Conservation (phyloP, 2,329 filamentous ascomycete species). For the Aureobasidium sp. region DNA sequence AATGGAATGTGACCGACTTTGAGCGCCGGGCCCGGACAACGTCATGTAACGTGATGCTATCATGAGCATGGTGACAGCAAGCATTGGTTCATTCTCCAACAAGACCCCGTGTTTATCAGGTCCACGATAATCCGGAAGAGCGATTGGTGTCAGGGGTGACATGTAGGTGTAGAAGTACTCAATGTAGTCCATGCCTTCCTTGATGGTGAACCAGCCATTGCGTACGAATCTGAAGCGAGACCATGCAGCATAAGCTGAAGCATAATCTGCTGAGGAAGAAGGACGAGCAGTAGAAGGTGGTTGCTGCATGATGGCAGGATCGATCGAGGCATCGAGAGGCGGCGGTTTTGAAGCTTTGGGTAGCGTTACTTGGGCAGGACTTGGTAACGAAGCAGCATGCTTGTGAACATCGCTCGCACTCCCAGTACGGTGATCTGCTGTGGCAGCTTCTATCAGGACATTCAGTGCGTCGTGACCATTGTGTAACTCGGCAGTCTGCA, state of each 20-base stretch:
- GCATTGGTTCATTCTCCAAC: conserved; percentile 82
- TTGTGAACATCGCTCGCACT: conserved; percentile 23
- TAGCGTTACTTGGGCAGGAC: background rate
- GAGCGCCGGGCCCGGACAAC: conserved; percentile 69
- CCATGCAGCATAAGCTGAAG: conserved; percentile 71
- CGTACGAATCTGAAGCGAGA: conserved; percentile 87
- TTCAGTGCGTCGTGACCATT: conserved; percentile 90
- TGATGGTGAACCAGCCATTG: conserved; percentile 90
- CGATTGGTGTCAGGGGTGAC: conserved; percentile 86
- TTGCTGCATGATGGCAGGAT: conserved; percentile 16
- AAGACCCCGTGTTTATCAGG: conserved; percentile 72
- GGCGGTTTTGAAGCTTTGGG: background rate
- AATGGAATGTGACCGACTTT: conserved; percentile 80
- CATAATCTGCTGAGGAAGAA: conserved; percentile 23
- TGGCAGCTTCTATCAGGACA: conserved; percentile 77
- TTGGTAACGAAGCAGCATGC: conserved; percentile 2
- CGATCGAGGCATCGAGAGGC: conserved; percentile 15
- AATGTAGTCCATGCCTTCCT: conserved; percentile 88
- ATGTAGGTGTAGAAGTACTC: conserved; percentile 93
- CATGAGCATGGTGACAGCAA: conserved; percentile 83
- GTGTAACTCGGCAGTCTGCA: conserved; percentile 64
- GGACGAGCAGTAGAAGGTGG: background rate
- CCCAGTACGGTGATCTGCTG: conserved; percentile 39
- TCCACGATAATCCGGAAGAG: conserved; percentile 79
- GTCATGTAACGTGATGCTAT: conserved; percentile 82